Evolutionary conservation across 2,329 filamentous ascomycete species (phyloP).

Genomic region (Aspergillus sp.): DNA sequence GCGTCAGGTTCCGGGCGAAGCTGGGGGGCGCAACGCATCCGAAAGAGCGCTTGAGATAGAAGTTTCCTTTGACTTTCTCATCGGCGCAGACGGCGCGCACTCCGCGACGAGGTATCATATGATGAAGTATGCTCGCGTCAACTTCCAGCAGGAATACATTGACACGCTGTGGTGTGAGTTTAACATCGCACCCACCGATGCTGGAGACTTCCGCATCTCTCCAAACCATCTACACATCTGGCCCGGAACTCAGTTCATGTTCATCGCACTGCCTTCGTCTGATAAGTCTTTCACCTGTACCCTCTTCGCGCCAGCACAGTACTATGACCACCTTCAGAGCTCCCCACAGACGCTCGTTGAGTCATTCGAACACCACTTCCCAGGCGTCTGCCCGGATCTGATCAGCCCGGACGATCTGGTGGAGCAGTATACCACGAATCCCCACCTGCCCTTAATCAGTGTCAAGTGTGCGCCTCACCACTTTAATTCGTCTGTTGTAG

Average conservation of each 20-base stretch:
- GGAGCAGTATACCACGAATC: slow-evolving; percentile 69
- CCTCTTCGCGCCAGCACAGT: slow-evolving; percentile 68
- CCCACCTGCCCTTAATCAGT: slow-evolving; percentile 84
- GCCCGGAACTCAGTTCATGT: slow-evolving; percentile 93
- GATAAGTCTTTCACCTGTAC: slow-evolving; percentile 94
- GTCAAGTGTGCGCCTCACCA: slow-evolving; percentile 91
- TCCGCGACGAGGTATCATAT: slow-evolving; percentile 84
- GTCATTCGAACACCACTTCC: slow-evolving; percentile 80
- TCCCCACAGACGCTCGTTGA: slow-evolving; percentile 62
- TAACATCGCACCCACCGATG: slow-evolving; percentile 54
- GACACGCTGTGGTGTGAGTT: slow-evolving; percentile 98
- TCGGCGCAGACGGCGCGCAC: slow-evolving; percentile 92
- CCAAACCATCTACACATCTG: slow-evolving; percentile 95
- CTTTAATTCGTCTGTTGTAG: slow-evolving; percentile 65
- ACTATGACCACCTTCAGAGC: slow-evolving; percentile 61
- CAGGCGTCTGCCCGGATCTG: slow-evolving; percentile 62
- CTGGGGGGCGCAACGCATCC: slow-evolving; percentile 21
- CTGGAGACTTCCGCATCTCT: slow-evolving; percentile 64
- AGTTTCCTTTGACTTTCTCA: slow-evolving; percentile 80
- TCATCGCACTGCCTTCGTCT: slow-evolving; percentile 85
- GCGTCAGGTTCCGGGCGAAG: slow-evolving; percentile 30
- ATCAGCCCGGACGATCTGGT: slow-evolving; percentile 56
- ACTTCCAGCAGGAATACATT: slow-evolving; percentile 90
- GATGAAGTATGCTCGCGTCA: slow-evolving; percentile 89
- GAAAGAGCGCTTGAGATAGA: slow-evolving; percentile 63